phyloP scores from a whole-genome alignment of 2,329 filamentous ascomycete genomes.

The Fusarium proliferatum region DNA sequence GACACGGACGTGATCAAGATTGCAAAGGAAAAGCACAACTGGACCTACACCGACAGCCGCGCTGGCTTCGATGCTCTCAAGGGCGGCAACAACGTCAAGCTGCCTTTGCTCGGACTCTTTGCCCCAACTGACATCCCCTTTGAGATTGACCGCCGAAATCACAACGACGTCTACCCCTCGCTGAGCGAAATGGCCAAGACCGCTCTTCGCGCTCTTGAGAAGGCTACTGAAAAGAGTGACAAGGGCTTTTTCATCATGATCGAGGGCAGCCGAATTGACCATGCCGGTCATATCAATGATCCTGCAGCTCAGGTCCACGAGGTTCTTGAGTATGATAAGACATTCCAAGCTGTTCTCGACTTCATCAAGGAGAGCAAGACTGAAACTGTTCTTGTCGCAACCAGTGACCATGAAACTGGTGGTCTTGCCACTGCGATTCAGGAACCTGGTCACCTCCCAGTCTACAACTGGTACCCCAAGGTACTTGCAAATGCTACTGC shows the following conservation, averaged over 20 bases:
- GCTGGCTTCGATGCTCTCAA: conserved; percentile 80
- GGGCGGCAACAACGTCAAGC: conserved; percentile 72
- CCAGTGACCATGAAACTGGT: conserved; percentile 96
- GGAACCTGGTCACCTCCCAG: conserved; percentile 62
- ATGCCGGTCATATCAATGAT: conserved; percentile 89
- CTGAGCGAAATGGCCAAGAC: conserved; percentile 91
- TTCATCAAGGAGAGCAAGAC: conserved; percentile 81
- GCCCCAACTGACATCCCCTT: conserved; percentile 87
- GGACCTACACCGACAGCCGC: conserved; percentile 80
- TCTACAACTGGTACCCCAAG: conserved; percentile 82
- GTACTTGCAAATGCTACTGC: conserved; percentile 82
- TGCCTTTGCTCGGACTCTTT: conserved; percentile 89
- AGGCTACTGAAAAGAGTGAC: conserved; percentile 84
- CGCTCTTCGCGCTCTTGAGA: conserved; percentile 81
- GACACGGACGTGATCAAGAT: conserved; percentile 78
- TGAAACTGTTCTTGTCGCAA: conserved; percentile 85
- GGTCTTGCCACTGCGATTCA: conserved; percentile 85
- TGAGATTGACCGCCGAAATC: conserved; percentile 87
- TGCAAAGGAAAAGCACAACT: conserved; percentile 80
- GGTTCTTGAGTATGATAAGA: conserved; percentile 92
- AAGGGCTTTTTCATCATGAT: conserved; percentile 99
- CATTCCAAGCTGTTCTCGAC: conserved; percentile 84
- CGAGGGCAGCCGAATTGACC: conserved; percentile 94
- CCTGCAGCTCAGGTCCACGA: conserved; percentile 88
- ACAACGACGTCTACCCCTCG: conserved; percentile 85